A percentile compares a stretch with the other conserved stretches of the same genome.
Conservation (phyloP, 306 rosid species). For the Inga leiocalycina region DNA sequence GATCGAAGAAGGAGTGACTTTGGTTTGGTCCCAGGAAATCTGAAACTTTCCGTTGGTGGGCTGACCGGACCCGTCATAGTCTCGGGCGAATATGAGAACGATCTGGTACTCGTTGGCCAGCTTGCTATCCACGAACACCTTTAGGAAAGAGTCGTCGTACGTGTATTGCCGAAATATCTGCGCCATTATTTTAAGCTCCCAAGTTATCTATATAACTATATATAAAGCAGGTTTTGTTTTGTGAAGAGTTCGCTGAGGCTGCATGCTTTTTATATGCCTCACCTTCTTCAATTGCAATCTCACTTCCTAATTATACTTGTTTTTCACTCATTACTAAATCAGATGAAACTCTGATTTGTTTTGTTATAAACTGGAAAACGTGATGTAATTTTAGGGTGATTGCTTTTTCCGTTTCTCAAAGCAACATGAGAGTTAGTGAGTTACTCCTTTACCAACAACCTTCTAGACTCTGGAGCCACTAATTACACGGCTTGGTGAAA, state of each 20-base stretch:
- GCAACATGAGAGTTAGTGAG: conserved; percentile 5
- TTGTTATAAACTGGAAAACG: too few species aligned
- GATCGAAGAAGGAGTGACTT: conserved; percentile 35
- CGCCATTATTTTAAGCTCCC: not conserved
- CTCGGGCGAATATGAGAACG: conserved; percentile 42
- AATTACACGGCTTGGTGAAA: not conserved
- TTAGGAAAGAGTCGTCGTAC: conserved; percentile 42
- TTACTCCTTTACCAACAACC: conserved; percentile 36
- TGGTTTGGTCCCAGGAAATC: conserved; percentile 36
- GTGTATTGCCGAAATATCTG: conserved; percentile 42
- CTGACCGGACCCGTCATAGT: conserved; percentile 5
- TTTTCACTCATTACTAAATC: not conserved
- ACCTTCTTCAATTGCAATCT: not conserved
- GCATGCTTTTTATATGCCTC: conserved; percentile 16
- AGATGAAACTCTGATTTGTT: not conserved
- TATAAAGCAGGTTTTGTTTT: not conserved
- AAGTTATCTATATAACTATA: not conserved
- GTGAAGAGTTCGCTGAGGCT: not conserved
- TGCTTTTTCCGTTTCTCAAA: not conserved
- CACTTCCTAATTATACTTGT: not conserved
- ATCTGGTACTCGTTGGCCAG: conserved; percentile 44
- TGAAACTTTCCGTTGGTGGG: conserved; percentile 41
- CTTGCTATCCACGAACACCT: conserved; percentile 26
- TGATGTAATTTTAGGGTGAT: not conserved
- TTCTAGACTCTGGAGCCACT: not conserved